These are phyloP conservation scores for Strobilomyces confusus DNA, from an alignment of 768 basidiomycete genomes.

Conservation along the genomic window DNA sequence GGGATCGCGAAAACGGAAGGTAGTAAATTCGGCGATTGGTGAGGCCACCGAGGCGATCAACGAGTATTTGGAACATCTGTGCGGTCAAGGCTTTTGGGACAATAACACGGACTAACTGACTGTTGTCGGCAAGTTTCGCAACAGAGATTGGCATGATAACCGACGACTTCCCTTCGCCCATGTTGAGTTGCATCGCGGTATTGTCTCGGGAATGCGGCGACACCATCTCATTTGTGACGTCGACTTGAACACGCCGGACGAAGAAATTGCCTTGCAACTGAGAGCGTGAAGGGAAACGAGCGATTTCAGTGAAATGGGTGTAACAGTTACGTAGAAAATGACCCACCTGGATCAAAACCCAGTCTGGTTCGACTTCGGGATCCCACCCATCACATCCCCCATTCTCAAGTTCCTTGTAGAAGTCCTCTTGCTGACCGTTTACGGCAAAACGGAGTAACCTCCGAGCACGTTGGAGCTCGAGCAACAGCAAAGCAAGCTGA, in stretches of 20 bases:
- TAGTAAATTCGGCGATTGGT: background rate
- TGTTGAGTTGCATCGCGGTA: conserved; percentile 14
- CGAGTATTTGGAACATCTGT: conserved; percentile 38
- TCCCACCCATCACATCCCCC: conserved; percentile 17
- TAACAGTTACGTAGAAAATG: background rate
- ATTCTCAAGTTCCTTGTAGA: background rate
- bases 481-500: background rate
- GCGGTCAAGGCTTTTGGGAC: background rate
- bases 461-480: conserved; percentile 11
- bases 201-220: conserved; percentile 21
- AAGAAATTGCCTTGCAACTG: background rate
- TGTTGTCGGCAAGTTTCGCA: conserved; percentile 31
- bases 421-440: background rate
- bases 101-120: background rate
- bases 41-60: background rate
- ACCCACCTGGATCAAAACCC: conserved; percentile 38
- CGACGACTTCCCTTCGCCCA: no score
- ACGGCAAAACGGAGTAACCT: conserved; percentile 27
- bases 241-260: background rate
- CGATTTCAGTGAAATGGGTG: background rate
- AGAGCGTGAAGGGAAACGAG: background rate
- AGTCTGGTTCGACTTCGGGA: conserved; percentile 30
- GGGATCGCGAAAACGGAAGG: background rate
- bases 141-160: conserved; percentile 14
- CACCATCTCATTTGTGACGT: background rate